phyloP scores from a whole-genome alignment of 495 filamentous ascomycete species.

The Podospora pseudocomata region DNA sequence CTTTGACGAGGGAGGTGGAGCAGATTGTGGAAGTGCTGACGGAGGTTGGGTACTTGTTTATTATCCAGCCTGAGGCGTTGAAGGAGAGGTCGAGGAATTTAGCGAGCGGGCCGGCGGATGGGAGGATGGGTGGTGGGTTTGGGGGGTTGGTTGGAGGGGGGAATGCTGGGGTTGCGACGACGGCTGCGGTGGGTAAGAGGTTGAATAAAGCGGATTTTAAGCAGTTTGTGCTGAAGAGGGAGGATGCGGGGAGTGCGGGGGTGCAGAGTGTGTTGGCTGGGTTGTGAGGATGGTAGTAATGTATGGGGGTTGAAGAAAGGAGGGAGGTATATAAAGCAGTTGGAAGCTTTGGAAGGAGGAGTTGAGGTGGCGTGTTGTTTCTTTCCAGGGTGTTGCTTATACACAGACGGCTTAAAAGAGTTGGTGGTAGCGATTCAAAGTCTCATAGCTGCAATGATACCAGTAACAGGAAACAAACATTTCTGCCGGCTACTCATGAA shows the following conservation, averaged over 20 bases:
- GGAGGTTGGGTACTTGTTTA: constrained; percentile 95
- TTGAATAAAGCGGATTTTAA: constrained; percentile 70
- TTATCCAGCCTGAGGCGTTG: constrained; percentile 86
- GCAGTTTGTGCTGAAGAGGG: constrained; percentile 74
- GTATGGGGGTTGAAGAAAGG: not conserved
- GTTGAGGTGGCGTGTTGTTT: not conserved
- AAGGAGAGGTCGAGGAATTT: constrained; percentile 65
- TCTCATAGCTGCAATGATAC: not conserved
- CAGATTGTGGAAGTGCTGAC: constrained; percentile 75
- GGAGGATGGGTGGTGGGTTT: constrained; percentile 7
- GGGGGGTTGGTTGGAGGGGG: constrained; percentile 7
- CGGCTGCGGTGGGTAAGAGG: constrained; percentile 40
- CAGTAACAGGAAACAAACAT: not conserved
- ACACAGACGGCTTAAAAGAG: not conserved
- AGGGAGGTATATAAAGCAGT: not conserved
- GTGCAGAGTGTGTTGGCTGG: constrained; percentile 72
- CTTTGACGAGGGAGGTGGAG: constrained; percentile 65
- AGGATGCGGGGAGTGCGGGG: constrained; percentile 74
- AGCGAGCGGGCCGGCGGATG: constrained; percentile 35
- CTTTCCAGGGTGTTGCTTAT: not conserved
- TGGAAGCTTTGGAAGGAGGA: not conserved
- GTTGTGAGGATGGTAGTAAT: constrained; percentile 29
- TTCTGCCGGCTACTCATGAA: too few species aligned
- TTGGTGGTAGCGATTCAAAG: not conserved
- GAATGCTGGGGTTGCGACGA: not conserved